These are phyloP conservation scores for Chrysoporthe deuterocubensis DNA, from an alignment of 2,329 filamentous ascomycete genomes.

Conservation along the genomic window DNA sequence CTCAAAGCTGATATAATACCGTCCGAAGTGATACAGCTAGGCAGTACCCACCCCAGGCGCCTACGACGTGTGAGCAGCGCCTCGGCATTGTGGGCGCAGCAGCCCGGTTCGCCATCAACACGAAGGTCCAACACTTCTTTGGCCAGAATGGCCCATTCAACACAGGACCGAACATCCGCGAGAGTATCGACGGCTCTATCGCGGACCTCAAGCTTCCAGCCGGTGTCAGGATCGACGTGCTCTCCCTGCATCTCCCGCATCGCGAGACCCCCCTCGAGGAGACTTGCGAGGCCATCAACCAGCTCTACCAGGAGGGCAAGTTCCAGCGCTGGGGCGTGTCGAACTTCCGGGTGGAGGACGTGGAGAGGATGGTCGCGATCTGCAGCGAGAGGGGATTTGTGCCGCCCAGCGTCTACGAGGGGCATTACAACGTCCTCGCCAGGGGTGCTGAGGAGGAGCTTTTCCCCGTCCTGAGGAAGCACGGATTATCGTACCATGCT, in stretches of 20 bases:
- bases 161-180: constrained; percentile 33
- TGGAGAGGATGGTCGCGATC: constrained; percentile 70
- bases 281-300: constrained; percentile 42
- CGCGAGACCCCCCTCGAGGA: constrained; percentile 42
- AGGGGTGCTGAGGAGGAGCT: constrained; percentile 42
- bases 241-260: constrained; percentile 15
- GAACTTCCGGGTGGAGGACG: constrained; percentile 61
- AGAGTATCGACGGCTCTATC: constrained; percentile 39
- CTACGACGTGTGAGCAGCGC: constrained; percentile 37
- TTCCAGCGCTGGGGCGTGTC: constrained; percentile 45
- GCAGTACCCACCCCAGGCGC: constrained; percentile 37
- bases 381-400: constrained; percentile 69
- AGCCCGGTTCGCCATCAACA: constrained; percentile 39
- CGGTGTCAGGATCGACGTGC: constrained; percentile 2
- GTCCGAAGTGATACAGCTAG: constrained; percentile 37
- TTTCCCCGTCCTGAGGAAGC: constrained; percentile 42
- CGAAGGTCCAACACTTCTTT: constrained; percentile 36
- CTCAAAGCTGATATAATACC: neutral
- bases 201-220: constrained; percentile 32
- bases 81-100: constrained; percentile 37
- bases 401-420: constrained; percentile 71
- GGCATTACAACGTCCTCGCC: constrained; percentile 62
- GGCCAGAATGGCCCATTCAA: constrained; percentile 18
- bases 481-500: constrained; percentile 42
- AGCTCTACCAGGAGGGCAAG: constrained; percentile 42